phyloP scores from a whole-genome alignment of 2,329 filamentous ascomycete genomes.

The Camptophora hylomeconis region DNA sequence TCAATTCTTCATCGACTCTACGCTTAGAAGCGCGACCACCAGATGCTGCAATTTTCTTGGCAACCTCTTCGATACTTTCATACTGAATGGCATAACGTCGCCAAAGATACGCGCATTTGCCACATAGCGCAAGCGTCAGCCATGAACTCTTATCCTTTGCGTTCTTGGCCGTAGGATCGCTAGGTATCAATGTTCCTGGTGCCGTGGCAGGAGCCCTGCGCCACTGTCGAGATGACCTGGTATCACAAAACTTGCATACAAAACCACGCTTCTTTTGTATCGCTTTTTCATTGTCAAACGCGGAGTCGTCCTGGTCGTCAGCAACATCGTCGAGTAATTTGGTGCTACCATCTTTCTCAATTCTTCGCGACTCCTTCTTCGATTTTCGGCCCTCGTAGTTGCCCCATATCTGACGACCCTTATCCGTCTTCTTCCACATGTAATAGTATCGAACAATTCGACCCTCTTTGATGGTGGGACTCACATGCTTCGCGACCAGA shows the following conservation, averaged over 20 bases:
- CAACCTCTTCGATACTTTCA: slow-evolving; percentile 84
- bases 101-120: slow-evolving; percentile 86
- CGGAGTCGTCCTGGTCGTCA: slow-evolving; percentile 85
- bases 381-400: slow-evolving; percentile 76
- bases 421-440: slow-evolving; percentile 89
- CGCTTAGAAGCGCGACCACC: slow-evolving; percentile 77
- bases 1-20: slow-evolving; percentile 78
- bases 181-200: slow-evolving; percentile 55
- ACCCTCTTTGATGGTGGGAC: slow-evolving; percentile 63
- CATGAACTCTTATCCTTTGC: slow-evolving; percentile 63
- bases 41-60: slow-evolving; percentile 69
- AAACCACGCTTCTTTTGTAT: slow-evolving; percentile 66
- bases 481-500: slow-evolving; percentile 67
- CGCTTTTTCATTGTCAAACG: slow-evolving; percentile 84
- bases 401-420: slow-evolving; percentile 80
- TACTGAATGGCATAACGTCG: slow-evolving; percentile 90
- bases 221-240: slow-evolving; percentile 75
- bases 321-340: slow-evolving; percentile 88
- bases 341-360: slow-evolving; percentile 48
- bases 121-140: slow-evolving; percentile 70
- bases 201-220: slow-evolving; percentile 69
- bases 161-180: slow-evolving; percentile 50
- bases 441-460: slow-evolving; percentile 90
- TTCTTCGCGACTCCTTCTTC: slow-evolving; percentile 64
- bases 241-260: slow-evolving; percentile 84